Conservation (phyloP, 306 rosid species). For the Myrica gale region DNA sequence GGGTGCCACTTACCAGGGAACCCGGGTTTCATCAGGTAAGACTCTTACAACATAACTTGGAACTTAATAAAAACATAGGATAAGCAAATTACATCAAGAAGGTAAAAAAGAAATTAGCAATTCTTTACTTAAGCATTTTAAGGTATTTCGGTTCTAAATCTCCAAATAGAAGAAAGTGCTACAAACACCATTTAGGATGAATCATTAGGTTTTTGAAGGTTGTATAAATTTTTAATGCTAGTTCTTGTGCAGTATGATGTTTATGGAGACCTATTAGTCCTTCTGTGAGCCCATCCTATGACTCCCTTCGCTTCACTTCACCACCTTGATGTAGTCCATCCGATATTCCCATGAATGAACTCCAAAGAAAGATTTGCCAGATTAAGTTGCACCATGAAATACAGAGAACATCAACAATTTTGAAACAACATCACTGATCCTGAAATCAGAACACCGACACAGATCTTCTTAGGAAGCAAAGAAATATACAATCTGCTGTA, state of each 20-base stretch:
- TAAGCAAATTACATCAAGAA: neutral
- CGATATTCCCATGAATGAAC: conserved; percentile 68
- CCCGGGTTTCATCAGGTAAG: conserved; percentile 91
- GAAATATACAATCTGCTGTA: too few relatives aligned
- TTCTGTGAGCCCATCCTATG: conserved; percentile 79
- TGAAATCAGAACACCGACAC: too few relatives aligned
- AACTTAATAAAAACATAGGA: too few relatives aligned
- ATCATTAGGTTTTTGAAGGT: too few relatives aligned
- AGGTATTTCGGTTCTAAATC: too few relatives aligned
- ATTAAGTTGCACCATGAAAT: conserved; percentile 26
- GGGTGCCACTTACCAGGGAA: conserved; percentile 87
- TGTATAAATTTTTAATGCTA: neutral
- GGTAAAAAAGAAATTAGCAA: too few relatives aligned
- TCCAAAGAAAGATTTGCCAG: conserved; percentile 20
- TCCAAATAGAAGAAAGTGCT: too few relatives aligned
- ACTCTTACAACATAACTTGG: neutral
- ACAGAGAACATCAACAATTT: conserved; percentile 5
- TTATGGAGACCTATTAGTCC: conserved; percentile 77
- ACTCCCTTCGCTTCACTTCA: conserved; percentile 71
- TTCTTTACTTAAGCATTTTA: too few relatives aligned
- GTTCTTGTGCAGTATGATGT: conserved; percentile 76
- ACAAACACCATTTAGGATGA: too few relatives aligned
- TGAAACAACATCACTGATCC: too few relatives aligned
- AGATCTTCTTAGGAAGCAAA: too few relatives aligned
- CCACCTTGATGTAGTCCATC: conserved; percentile 84